Evolutionary conservation across 768 basidiomycete species (phyloP).

Genomic region (Galerina marginata): DNA sequence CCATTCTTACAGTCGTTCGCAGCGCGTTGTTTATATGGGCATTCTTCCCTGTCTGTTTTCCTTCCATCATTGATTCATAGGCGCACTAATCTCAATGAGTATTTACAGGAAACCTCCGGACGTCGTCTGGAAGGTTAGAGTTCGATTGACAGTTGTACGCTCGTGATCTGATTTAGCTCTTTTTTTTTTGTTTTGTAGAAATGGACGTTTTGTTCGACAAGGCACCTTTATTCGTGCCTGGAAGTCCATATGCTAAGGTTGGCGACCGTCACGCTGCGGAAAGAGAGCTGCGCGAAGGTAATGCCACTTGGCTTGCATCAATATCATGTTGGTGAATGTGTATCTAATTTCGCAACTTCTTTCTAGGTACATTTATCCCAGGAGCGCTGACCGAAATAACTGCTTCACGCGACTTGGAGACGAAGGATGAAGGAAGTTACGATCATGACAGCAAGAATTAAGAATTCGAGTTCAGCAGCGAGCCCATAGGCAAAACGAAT

Average conservation of each 20-base stretch:
- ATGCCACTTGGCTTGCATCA: too few relatives aligned
- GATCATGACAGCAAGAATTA: conserved; percentile 3
- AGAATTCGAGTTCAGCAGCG: background rate
- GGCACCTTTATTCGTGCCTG: conserved; percentile 43
- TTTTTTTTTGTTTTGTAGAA: conserved; percentile 35
- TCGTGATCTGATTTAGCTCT: background rate
- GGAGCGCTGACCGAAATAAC: conserved; percentile 21
- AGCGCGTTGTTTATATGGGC: conserved; percentile 49
- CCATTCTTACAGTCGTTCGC: background rate
- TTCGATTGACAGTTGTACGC: background rate
- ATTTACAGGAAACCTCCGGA: conserved; percentile 44
- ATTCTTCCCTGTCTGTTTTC: conserved; percentile 40
- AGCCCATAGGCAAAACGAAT: background rate
- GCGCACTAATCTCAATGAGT: background rate
- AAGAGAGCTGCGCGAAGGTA: conserved; percentile 44
- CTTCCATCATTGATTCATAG: background rate
- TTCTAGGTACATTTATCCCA: conserved; percentile 27
- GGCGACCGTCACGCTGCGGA: conserved; percentile 42
- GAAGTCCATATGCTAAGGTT: conserved; percentile 39
- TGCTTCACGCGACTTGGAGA: background rate
- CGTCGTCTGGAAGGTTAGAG: conserved; percentile 46
- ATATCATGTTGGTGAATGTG: too few relatives aligned
- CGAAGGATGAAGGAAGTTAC: background rate
- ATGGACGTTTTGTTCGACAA: conserved; percentile 49
- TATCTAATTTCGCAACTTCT: background rate